Percentiles rank a stretch among this genome's conserved stretches.
Evolutionary conservation across 2,329 filamentous ascomycete genomes (phyloP).

Genomic region (Penicillium corylophilum): DNA sequence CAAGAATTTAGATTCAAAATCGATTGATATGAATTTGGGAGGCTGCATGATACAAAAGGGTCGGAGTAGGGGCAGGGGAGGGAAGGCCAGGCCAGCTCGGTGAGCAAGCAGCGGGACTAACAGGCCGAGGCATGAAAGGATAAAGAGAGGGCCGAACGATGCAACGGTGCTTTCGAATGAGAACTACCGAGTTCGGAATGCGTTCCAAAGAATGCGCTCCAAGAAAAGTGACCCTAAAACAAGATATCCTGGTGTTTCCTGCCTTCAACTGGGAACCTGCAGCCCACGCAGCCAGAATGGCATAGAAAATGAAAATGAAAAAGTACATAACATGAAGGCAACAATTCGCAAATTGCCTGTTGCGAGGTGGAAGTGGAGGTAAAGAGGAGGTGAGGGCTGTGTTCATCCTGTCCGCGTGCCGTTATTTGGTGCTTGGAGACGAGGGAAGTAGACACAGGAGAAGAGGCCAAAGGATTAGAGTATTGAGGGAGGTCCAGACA

Average conservation of each 20-base stretch:
- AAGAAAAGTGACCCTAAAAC: not conserved
- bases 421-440: not conserved
- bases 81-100: not conserved
- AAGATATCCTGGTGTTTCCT: not conserved
- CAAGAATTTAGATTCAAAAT: not conserved
- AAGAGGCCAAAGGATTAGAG: not conserved
- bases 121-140: not conserved
- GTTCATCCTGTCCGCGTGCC: not conserved
- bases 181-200: no score
- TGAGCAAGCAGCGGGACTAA: not conserved
- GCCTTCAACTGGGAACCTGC: not conserved
- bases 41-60: conserved; percentile 9
- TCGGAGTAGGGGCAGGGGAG: not conserved
- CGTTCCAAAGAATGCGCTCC: not conserved
- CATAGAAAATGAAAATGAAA: conserved; percentile 2
- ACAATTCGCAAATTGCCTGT: not conserved
- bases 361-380: not conserved
- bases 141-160: not conserved
- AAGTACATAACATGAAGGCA: conserved; percentile 17
- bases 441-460: not conserved
- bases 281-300: not conserved
- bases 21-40: conserved; percentile 5
- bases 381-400: not conserved
- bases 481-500: not conserved
- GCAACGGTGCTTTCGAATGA: not conserved